Conservation (phyloP, 2,329 filamentous ascomycete genomes). For the Talaromyces sp. region DNA sequence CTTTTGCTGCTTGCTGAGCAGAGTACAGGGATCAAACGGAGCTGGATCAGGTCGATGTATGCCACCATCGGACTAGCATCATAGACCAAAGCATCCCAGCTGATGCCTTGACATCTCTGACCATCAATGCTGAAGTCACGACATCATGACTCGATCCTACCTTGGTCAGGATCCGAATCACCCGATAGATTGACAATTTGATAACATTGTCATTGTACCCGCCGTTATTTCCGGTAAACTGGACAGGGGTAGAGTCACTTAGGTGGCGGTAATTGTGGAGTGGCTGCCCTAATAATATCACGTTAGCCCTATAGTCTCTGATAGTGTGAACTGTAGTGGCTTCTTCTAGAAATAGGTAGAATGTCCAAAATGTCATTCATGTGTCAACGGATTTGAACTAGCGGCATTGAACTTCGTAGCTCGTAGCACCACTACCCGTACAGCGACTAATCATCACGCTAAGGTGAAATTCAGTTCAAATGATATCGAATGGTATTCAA, state of each 20-base stretch:
- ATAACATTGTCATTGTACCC: neutral
- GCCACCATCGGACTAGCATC: neutral
- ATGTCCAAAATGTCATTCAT: neutral
- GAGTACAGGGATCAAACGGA: neutral
- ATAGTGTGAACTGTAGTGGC: neutral
- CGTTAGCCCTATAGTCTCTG: neutral
- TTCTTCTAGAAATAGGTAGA: slow-evolving; percentile 1
- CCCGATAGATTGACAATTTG: neutral
- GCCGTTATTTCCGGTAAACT: neutral
- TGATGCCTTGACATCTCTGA: neutral
- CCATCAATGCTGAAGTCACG: neutral
- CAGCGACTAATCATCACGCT: neutral
- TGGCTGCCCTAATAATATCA: neutral
- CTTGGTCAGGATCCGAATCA: neutral
- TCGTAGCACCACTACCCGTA: neutral
- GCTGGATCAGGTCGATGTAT: neutral
- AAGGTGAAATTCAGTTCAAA: neutral
- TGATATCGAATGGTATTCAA: neutral
- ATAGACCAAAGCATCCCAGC: neutral
- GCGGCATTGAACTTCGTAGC: neutral
- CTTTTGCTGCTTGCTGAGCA: neutral
- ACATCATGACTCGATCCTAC: neutral
- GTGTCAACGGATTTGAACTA: neutral
- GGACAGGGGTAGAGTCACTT: neutral
- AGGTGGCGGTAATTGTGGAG: neutral